These are phyloP conservation scores for Talaromyces stipitatus DNA, from an alignment of 495 filamentous ascomycete species.

Conservation along the genomic window DNA sequence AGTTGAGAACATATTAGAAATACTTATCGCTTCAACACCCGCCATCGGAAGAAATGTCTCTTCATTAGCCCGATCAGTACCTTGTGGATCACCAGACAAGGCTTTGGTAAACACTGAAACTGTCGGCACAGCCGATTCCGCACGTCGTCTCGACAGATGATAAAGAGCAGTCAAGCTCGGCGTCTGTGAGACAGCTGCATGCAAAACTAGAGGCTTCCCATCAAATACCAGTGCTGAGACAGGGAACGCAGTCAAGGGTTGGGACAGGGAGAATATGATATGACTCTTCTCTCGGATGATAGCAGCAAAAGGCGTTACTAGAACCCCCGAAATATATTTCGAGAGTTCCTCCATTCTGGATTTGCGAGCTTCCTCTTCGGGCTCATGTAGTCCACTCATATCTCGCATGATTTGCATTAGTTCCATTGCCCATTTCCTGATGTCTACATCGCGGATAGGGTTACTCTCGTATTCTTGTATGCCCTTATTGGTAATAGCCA, in stretches of 20 bases:
- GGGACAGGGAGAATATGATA: constrained; percentile 20
- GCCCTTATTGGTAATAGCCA: constrained; percentile 17
- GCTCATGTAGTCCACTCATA: constrained; percentile 12
- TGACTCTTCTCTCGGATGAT: constrained; percentile 18
- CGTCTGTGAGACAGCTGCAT: constrained; percentile 18
- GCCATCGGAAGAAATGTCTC: constrained; percentile 20
- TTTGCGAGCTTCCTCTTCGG: constrained; percentile 14
- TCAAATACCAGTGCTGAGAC: constrained; percentile 17
- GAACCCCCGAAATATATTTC: constrained; percentile 10
- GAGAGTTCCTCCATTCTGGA: constrained; percentile 7
- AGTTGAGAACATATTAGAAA: constrained; percentile 18
- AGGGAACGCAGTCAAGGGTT: constrained; percentile 21
- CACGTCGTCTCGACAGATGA: constrained; percentile 15
- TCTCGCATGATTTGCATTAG: constrained; percentile 17
- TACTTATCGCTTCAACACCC: constrained; percentile 21
- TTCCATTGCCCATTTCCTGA: constrained; percentile 13
- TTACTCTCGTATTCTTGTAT: constrained; percentile 9
- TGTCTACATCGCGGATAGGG: constrained; percentile 4
- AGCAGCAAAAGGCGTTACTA: constrained; percentile 15
- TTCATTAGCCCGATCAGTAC: neutral
- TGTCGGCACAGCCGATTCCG: constrained; percentile 11
- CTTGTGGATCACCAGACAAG: neutral
- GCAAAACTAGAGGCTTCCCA: constrained; percentile 16
- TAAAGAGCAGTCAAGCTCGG: constrained; percentile 22
- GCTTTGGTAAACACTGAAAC: constrained; percentile 23